These are phyloP conservation scores for Trichophyton mentagrophytes DNA, from an alignment of 2,329 filamentous ascomycete species.

Conservation along the genomic window DNA sequence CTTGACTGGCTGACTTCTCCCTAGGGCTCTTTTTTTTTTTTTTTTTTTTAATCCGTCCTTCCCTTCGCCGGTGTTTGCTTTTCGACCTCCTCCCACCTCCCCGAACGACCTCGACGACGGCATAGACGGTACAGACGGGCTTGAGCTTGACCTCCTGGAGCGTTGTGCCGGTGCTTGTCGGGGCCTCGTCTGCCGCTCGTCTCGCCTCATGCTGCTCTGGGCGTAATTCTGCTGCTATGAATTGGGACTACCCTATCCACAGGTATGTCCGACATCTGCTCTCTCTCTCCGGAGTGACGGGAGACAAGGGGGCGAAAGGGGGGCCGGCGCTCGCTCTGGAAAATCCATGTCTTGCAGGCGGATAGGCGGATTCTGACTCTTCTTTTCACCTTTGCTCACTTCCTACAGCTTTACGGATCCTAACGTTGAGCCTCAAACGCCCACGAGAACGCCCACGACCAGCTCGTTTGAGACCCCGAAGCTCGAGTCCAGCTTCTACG, in stretches of 20 bases:
- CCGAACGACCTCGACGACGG: neutral
- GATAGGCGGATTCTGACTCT: constrained; percentile 9
- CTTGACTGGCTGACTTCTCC: too few species aligned
- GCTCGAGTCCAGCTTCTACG: constrained; percentile 36
- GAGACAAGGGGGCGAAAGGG: too few species aligned
- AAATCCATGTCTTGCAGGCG: neutral
- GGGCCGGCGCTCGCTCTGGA: too few species aligned
- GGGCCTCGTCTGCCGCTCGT: constrained; percentile 25
- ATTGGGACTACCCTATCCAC: constrained; percentile 36
- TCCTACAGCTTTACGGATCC: constrained; percentile 35
- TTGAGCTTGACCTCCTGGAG: neutral
- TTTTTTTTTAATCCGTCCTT: too few species aligned
- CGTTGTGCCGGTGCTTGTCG: constrained; percentile 4
- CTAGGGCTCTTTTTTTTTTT: too few species aligned
- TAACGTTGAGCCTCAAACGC: constrained; percentile 36
- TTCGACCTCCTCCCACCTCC: neutral
- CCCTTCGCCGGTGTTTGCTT: too few species aligned
- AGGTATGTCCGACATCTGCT: constrained; percentile 24
- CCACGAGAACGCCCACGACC: constrained; percentile 33
- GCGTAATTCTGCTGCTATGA: constrained; percentile 31
- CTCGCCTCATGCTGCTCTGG: constrained; percentile 28
- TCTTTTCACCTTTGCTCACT: constrained; percentile 6
- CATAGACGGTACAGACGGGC: too few species aligned
- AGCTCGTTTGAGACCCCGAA: constrained; percentile 32
- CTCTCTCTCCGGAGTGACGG: too few species aligned